A percentile compares a stretch with the other conserved stretches of the same genome.
Evolutionary conservation across 495 filamentous ascomycete species (phyloP).

Genomic region (Neurospora discreta): DNA sequence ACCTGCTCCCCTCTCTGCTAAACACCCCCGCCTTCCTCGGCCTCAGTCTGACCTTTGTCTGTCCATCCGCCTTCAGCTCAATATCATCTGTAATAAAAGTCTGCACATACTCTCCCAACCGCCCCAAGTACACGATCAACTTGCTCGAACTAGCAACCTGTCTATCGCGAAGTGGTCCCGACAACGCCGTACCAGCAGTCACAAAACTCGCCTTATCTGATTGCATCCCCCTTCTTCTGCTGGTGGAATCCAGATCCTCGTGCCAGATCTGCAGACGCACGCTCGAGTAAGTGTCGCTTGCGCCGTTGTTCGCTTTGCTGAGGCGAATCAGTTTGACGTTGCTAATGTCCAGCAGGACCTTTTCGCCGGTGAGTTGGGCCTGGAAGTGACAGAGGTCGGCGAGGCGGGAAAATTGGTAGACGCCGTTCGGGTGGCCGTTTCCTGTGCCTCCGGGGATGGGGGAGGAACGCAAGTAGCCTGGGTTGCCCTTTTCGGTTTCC

Average conservation of each 20-base stretch:
- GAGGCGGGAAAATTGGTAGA: slow-evolving; percentile 17
- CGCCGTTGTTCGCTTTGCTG: slow-evolving; percentile 7
- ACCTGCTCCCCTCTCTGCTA: slow-evolving; percentile 14
- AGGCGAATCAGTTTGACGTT: slow-evolving; percentile 20
- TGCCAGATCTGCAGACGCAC: slow-evolving; percentile 26
- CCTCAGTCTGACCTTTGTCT: slow-evolving; percentile 20
- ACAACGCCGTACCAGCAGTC: slow-evolving; percentile 22
- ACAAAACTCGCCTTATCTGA: slow-evolving; percentile 20
- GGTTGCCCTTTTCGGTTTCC: slow-evolving; percentile 14
- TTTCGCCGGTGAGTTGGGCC: slow-evolving; percentile 21
- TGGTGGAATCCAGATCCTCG: slow-evolving; percentile 3
- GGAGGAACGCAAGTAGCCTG: slow-evolving; percentile 7
- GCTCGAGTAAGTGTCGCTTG: slow-evolving; percentile 19
- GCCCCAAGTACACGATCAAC: slow-evolving; percentile 21
- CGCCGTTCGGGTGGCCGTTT: slow-evolving; percentile 13
- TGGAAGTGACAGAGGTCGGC: slow-evolving; percentile 24
- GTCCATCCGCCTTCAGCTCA: slow-evolving; percentile 18
- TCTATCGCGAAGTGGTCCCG: slow-evolving; percentile 19
- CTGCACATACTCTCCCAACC: slow-evolving; percentile 21
- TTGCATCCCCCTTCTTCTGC: slow-evolving; percentile 5
- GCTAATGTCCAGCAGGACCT: slow-evolving; percentile 23
- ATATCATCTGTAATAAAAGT: slow-evolving; percentile 24
- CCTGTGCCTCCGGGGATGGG: background rate
- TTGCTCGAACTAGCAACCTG: slow-evolving; percentile 14
- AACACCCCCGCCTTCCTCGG: slow-evolving; percentile 15